A percentile compares a stretch with the other conserved stretches of the same genome.
Evolutionary conservation across 139 green algal genomes (phyloP).

Genomic region (Pleodorina starrii): DNA sequence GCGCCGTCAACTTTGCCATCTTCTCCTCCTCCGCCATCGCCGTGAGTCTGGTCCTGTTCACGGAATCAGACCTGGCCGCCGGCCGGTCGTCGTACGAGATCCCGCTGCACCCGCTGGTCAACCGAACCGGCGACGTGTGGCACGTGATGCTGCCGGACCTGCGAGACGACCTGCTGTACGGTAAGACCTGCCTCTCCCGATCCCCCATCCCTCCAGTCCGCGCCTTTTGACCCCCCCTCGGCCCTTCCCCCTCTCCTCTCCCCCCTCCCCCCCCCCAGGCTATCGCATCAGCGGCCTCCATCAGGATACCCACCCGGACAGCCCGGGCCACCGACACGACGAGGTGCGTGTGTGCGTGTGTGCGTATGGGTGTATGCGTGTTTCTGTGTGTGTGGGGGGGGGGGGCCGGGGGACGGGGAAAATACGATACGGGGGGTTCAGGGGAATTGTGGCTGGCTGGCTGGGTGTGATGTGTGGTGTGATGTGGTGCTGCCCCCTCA

Average conservation of each 20-base stretch:
- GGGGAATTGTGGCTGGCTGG: not conserved
- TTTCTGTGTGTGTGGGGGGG: not conserved
- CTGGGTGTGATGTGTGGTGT: no score
- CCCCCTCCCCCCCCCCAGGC: no score
- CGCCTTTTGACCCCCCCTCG: not conserved
- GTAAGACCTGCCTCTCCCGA: constrained; percentile 50
- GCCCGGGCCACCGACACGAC: constrained; percentile 43
- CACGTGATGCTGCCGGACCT: constrained; percentile 87
- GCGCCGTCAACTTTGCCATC: constrained; percentile 91
- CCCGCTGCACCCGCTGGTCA: constrained; percentile 75
- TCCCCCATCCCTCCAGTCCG: no score
- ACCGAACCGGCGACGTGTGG: constrained; percentile 89
- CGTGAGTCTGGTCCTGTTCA: constrained; percentile 91
- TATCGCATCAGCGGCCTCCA: constrained; percentile 70
- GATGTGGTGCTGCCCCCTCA: no score
- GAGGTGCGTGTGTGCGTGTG: constrained; percentile 8
- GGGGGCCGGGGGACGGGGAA: not conserved
- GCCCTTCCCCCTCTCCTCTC: no score
- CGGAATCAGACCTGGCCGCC: constrained; percentile 77
- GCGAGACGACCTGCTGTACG: constrained; percentile 80
- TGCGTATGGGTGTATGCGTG: not conserved
- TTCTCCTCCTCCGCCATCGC: constrained; percentile 70
- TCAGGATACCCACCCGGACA: constrained; percentile 55
- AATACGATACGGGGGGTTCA: not conserved
- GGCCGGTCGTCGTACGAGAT: constrained; percentile 72